phyloP scores from a whole-genome alignment of 2,329 filamentous ascomycete species.

The Tolypocladium pustulatum region DNA sequence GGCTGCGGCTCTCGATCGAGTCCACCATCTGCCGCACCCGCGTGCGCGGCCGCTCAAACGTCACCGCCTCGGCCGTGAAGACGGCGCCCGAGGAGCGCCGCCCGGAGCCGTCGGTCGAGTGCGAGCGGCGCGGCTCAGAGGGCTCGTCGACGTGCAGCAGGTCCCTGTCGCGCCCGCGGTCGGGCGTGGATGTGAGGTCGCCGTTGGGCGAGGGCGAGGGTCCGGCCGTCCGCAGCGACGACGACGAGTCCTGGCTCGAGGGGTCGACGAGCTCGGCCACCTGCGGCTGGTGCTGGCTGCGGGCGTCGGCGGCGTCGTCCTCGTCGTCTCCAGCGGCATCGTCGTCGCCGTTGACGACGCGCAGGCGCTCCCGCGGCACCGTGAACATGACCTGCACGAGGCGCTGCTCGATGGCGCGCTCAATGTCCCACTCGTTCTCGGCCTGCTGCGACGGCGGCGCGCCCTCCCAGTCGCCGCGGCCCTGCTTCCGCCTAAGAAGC shows the following conservation, averaged over 20 bases:
- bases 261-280: slow-evolving; percentile 32
- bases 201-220: background rate
- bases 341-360: slow-evolving; percentile 73
- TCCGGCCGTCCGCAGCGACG: background rate
- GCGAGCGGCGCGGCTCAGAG: slow-evolving; percentile 10
- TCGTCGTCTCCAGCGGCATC: too few relatives aligned
- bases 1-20: slow-evolving; percentile 38
- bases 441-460: slow-evolving; percentile 24
- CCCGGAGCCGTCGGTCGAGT: slow-evolving; percentile 19
- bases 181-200: background rate
- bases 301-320: slow-evolving; percentile 14
- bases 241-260: background rate
- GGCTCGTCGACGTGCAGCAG: slow-evolving; percentile 6
- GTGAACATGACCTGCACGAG: slow-evolving; percentile 86
- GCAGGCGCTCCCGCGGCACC: slow-evolving; percentile 72
- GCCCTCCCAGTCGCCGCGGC: slow-evolving; percentile 42
- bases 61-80: slow-evolving; percentile 37
- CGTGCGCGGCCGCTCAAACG: slow-evolving; percentile 28
- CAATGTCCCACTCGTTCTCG: slow-evolving; percentile 69
- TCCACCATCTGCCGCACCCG: slow-evolving; percentile 46
- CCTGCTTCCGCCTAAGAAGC: slow-evolving; percentile 43
- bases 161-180: background rate
- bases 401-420: slow-evolving; percentile 58
- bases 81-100: slow-evolving; percentile 21
- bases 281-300: slow-evolving; percentile 13